Percentiles rank a stretch among this genome's conserved stretches.
phyloP scores from a whole-genome alignment of 202 grass and related monocot species.

The Musa balbisiana region DNA sequence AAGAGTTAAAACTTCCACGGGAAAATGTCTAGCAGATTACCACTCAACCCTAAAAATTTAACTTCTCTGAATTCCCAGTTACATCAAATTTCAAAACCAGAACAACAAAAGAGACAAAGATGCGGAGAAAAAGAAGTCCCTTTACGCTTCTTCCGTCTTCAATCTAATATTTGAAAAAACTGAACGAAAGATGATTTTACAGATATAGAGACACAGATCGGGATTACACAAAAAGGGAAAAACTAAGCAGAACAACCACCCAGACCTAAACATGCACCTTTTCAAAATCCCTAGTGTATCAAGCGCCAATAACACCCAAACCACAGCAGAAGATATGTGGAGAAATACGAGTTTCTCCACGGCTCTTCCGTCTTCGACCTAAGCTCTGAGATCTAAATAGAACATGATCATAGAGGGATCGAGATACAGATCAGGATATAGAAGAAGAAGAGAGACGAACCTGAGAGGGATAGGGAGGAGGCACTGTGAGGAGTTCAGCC shows the following conservation, averaged over 20 bases:
- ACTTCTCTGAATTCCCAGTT: too few species aligned
- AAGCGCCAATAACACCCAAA: neutral
- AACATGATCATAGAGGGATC: neutral
- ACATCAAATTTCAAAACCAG: too few species aligned
- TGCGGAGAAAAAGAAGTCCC: too few species aligned
- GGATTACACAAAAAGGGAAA: neutral
- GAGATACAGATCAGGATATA: neutral
- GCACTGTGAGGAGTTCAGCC: neutral
- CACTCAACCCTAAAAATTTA: too few species aligned
- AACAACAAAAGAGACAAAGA: too few species aligned
- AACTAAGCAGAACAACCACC: neutral
- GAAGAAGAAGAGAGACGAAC: neutral
- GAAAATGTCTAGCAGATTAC: too few species aligned
- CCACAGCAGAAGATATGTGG: neutral
- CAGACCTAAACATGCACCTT: neutral
- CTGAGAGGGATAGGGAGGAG: slow-evolving; percentile 1
- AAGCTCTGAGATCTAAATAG: neutral
- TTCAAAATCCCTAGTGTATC: neutral
- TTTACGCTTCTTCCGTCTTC: too few species aligned
- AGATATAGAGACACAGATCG: too few species aligned
- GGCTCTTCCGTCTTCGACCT: neutral
- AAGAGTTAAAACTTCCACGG: too few species aligned
- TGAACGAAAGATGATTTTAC: too few species aligned
- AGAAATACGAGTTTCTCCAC: neutral
- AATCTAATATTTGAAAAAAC: too few species aligned